phyloP scores from a whole-genome alignment of 2,329 filamentous ascomycete genomes.

The Onygenales sp. region DNA sequence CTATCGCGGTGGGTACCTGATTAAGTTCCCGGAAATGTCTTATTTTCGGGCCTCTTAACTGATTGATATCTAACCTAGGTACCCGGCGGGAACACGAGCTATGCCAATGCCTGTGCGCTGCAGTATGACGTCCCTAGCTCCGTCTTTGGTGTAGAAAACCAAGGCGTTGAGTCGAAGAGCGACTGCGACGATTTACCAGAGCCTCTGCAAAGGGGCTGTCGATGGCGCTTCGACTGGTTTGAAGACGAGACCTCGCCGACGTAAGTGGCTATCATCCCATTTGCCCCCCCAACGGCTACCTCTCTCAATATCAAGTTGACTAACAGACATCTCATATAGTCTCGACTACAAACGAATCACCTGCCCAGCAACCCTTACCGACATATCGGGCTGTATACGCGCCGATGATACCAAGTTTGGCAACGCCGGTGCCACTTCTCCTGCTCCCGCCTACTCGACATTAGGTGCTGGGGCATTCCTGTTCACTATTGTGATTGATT shows the following conservation, averaged over 20 bases:
- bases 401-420: neutral
- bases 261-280: neutral
- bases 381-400: neutral
- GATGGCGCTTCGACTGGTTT: constrained; percentile 2
- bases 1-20: neutral
- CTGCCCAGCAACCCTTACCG: neutral
- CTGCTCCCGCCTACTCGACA: too few relatives aligned
- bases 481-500: too few relatives aligned
- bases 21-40: too few relatives aligned
- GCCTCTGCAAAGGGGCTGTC: neutral
- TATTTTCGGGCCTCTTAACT: neutral
- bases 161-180: neutral
- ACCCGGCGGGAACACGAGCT: constrained; percentile 1
- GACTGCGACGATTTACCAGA: neutral
- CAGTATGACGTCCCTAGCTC: neutral
- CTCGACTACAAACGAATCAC: neutral
- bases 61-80: neutral
- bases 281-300: neutral
- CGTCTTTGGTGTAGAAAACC: neutral
- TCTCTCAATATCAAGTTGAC: neutral
- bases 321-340: neutral
- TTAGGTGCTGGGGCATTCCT: too few relatives aligned
- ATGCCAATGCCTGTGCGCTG: neutral
- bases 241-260: neutral
- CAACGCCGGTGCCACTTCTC: neutral